These are phyloP conservation scores for Spergularia bocconei DNA, from an alignment of 148 eudicot species.

Conservation along the genomic window DNA sequence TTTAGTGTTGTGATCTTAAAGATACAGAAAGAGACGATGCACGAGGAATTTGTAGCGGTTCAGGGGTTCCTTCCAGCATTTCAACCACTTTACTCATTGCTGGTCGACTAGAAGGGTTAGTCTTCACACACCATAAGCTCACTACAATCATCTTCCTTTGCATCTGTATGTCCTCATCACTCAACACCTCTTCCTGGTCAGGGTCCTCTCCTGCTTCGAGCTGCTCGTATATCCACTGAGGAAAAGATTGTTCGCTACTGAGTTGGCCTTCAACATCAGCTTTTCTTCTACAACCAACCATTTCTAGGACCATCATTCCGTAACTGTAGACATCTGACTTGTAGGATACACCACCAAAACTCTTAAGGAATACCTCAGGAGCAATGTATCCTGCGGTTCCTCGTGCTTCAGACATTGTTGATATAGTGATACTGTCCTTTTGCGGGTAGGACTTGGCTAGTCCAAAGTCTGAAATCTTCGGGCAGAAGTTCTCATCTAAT, in stretches of 20 bases:
- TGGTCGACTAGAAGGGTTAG: conserved; percentile 42
- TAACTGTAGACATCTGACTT: conserved; percentile 35
- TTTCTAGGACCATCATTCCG: conserved; percentile 28
- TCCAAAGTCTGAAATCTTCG: conserved; percentile 44
- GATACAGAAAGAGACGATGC: conserved; percentile 14
- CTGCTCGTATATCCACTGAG: conserved; percentile 36
- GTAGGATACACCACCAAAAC: conserved; percentile 29
- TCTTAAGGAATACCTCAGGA: conserved; percentile 29
- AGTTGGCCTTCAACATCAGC: neutral
- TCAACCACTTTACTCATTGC: conserved; percentile 41
- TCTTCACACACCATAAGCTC: conserved; percentile 50
- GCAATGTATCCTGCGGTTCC: conserved; percentile 40
- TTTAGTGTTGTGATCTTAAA: neutral
- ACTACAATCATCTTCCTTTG: conserved; percentile 45
- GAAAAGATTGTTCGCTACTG: conserved; percentile 19
- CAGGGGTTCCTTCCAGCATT: conserved; percentile 37
- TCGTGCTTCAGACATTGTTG: conserved; percentile 30
- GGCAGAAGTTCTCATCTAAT: conserved; percentile 29
- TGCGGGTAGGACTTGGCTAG: conserved; percentile 34
- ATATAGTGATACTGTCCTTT: conserved; percentile 23
- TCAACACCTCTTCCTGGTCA: neutral
- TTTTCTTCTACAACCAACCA: conserved; percentile 29
- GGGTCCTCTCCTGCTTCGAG: conserved; percentile 23
- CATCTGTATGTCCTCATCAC: conserved; percentile 24
- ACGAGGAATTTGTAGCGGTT: conserved; percentile 21